Evolutionary conservation across 2,329 filamentous ascomycete genomes (phyloP), one percentile per base, ranked within the genome.

Genomic region (Curvularia lunata): DNA sequence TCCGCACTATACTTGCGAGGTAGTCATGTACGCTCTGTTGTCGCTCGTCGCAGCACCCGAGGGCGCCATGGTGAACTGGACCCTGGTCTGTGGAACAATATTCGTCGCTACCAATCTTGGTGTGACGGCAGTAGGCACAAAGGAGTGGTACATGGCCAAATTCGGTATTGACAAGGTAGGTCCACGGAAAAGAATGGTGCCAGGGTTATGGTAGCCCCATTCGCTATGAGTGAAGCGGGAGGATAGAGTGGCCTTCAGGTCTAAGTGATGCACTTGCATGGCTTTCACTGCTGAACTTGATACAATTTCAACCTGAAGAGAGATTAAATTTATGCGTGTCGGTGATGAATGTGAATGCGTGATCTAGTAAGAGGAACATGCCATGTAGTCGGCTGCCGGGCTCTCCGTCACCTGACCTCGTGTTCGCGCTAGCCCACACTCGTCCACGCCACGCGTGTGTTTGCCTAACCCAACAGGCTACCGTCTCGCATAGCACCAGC

Each of bases 1-100:
- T 67, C 92, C 95, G 18, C 95, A 99, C 78, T 99, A 98, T 77
- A 90, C 90, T 3, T 91, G 89, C 70, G 95, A 98, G 79, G 93
- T 91, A 72, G 74, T 90, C 40, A 86, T 97, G 57, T 98, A 99
- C 74, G 72, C 92, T 19, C 84, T 89, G n/a, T 78, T 99, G 63
- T 85, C 91, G 2, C 78, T 95, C 45, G 75, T 90, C 38, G 87
- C 88, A 28, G 92, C 93, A 1, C 92, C 93, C 0, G 69, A 78
- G 7, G 89, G 87, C 10, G 77, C 81, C 30, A 62, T 84, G 54
- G 74, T 91, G 57, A 97, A 97, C 76, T 85, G 80, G 72, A 94
- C 93, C 0, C 75, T 97, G 42, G 70, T 90, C 34, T 86, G 86
- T 54, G 91, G 86, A 5, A 70, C 91, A 40, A 67, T 87, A 4